Evolutionary conservation across 805 yeast species (phyloP).

Genomic region (Wickerhamiella kazuoi): DNA sequence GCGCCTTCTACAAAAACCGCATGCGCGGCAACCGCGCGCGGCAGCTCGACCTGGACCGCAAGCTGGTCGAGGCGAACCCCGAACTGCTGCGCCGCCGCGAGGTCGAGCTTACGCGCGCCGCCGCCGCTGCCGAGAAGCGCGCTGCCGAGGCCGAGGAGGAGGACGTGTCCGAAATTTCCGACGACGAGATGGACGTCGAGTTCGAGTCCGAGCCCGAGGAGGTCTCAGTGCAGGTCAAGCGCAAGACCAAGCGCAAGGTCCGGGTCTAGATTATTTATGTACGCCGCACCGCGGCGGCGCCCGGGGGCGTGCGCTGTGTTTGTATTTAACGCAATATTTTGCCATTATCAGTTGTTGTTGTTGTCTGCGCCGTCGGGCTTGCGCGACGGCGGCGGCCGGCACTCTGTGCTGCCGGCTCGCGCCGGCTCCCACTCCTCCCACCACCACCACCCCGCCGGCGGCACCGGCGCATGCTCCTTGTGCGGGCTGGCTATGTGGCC

Average conservation of each 20-base stretch:
- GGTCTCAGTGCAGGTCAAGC: constrained; percentile 43
- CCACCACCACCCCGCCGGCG: too few species aligned
- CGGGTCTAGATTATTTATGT: constrained; percentile 6
- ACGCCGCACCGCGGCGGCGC: too few species aligned
- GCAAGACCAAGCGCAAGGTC: constrained; percentile 36
- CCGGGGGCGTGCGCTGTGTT: too few species aligned
- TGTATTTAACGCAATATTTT: too few species aligned
- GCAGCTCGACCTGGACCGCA: constrained; percentile 69
- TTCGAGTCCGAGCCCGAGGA: constrained; percentile 24
- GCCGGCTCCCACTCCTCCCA: too few species aligned
- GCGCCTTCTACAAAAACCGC: constrained; percentile 98
- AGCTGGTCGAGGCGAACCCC: constrained; percentile 75
- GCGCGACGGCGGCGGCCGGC: too few species aligned
- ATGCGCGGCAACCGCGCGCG: constrained; percentile 93
- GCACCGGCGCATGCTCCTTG: not conserved
- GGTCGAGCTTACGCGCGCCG: constrained; percentile 69
- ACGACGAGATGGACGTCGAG: constrained; percentile 22
- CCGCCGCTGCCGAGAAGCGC: constrained; percentile 29
- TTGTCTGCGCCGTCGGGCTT: too few species aligned
- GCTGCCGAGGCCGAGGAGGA: constrained; percentile 22
- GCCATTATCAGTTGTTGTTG: too few species aligned
- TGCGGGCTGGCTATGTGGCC: not conserved
- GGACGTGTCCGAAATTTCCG: constrained; percentile 32
- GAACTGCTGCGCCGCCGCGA: constrained; percentile 84
- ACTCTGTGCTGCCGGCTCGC: too few species aligned